phyloP scores from a whole-genome alignment of 352 stramenopile species.

The Phytophthora tubulina region DNA sequence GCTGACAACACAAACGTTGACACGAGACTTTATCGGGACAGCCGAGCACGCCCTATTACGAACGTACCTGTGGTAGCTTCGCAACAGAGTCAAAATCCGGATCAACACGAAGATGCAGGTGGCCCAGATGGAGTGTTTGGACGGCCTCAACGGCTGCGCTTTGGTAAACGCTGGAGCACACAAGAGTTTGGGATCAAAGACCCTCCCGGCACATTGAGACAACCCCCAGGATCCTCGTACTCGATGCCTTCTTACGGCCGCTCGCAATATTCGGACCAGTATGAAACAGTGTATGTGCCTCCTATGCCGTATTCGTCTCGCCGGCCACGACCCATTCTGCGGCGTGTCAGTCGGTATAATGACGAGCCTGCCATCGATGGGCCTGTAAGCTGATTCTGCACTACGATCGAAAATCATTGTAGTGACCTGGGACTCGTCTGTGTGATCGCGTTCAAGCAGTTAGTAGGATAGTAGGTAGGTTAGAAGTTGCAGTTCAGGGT shows the following conservation, averaged over 20 bases:
- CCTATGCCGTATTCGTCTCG: constrained; percentile 35
- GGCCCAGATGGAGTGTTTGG: constrained; percentile 68
- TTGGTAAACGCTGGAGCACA: constrained; percentile 65
- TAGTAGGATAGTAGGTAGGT: too few species aligned
- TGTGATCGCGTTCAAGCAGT: too few species aligned
- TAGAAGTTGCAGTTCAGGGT: not conserved
- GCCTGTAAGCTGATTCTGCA: constrained; percentile 13
- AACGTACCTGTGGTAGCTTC: constrained; percentile 29
- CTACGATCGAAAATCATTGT: not conserved
- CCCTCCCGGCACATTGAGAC: constrained; percentile 31
- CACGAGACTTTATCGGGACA: constrained; percentile 55
- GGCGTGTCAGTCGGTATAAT: constrained; percentile 65
- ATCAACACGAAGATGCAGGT: constrained; percentile 53
- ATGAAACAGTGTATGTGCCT: constrained; percentile 21
- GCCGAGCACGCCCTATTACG: constrained; percentile 31
- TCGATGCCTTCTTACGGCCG: constrained; percentile 33
- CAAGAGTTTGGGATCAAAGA: constrained; percentile 58
- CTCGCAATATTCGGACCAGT: constrained; percentile 36
- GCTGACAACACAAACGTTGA: constrained; percentile 61
- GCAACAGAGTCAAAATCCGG: constrained; percentile 24
- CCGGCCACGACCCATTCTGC: constrained; percentile 54
- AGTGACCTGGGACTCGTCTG: not conserved
- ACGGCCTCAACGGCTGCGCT: constrained; percentile 63
- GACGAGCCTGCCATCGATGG: constrained; percentile 46
- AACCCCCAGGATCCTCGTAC: constrained; percentile 23